Evolutionary conservation across 768 basidiomycete genomes (phyloP).

Genomic region (Daedaleopsis nitida): DNA sequence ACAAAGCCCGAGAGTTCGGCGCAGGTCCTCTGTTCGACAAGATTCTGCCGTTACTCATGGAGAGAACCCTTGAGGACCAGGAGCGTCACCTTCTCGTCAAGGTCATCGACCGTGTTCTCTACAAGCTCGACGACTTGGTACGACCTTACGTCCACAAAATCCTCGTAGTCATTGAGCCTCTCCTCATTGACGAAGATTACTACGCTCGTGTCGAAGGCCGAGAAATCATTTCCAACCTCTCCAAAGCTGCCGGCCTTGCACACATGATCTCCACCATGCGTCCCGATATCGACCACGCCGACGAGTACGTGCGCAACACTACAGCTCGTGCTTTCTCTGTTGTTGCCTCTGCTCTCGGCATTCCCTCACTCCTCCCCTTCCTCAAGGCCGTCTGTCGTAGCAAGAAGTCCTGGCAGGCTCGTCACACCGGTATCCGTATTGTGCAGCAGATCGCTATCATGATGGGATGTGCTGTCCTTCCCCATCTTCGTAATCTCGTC

Average conservation of each 20-base stretch:
- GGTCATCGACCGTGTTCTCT: constrained; percentile 97
- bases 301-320: constrained; percentile 99
- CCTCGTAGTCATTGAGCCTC: constrained; percentile 97
- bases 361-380: constrained; percentile 96
- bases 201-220: constrained; percentile 97
- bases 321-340: constrained; percentile 99
- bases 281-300: constrained; percentile 98
- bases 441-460: constrained; percentile 99
- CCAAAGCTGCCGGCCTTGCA: constrained; percentile 97
- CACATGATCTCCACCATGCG: constrained; percentile 99
- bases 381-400: constrained; percentile 97
- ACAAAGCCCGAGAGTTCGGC: constrained; percentile 98
- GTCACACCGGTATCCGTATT: constrained; percentile 98
- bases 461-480: constrained; percentile 99
- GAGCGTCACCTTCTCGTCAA: constrained; percentile 98
- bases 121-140: constrained; percentile 98
- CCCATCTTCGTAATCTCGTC: constrained; percentile 94
- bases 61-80: constrained; percentile 95
- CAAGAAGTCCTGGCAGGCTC: constrained; percentile 99
- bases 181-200: constrained; percentile 98
- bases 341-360: constrained; percentile 97
- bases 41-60: constrained; percentile 97
- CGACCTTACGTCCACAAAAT: constrained; percentile 99
- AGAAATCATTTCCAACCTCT: constrained; percentile 98
- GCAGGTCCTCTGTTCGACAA: constrained; percentile 99